These are phyloP conservation scores for Gypsophila paniculata DNA, from an alignment of 179 eudicot genomes.

Conservation along the genomic window DNA sequence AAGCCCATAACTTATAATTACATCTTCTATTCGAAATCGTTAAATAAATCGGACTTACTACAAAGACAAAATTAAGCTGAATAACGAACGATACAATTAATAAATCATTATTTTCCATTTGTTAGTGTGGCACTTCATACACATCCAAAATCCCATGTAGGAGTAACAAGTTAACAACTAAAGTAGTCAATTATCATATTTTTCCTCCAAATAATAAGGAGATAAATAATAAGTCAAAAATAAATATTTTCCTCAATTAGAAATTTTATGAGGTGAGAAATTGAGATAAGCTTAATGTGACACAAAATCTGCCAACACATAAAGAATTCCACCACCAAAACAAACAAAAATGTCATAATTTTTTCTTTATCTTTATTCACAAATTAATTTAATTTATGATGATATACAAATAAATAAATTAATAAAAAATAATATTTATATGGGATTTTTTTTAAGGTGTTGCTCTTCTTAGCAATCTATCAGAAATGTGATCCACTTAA, in stretches of 20 bases:
- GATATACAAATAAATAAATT: not conserved
- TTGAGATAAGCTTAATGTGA: constrained; percentile 51
- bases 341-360: not conserved
- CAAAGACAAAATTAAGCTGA: too few relatives aligned
- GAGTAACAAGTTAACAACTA: too few relatives aligned
- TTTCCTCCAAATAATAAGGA: not conserved
- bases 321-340: not conserved
- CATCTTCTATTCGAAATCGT: too few relatives aligned
- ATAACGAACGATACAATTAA: too few relatives aligned
- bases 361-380: constrained; percentile 13
- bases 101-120: too few relatives aligned
- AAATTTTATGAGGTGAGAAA: constrained; percentile 38
- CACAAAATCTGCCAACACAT: constrained; percentile 42
- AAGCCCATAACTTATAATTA: too few relatives aligned
- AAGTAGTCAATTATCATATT: not conserved
- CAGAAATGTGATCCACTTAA: constrained; percentile 55
- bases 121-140: too few relatives aligned
- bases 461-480: constrained; percentile 20
- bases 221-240: constrained; percentile 3
- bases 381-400: not conserved
- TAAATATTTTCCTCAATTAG: not conserved
- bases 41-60: too few relatives aligned
- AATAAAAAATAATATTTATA: not conserved
- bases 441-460: constrained; percentile 5
- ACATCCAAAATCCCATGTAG: too few relatives aligned